Base-by-base conservation (phyloP, 371 early-diverging fungal genomes). In the Zopfochytrium polystomum region DNA sequence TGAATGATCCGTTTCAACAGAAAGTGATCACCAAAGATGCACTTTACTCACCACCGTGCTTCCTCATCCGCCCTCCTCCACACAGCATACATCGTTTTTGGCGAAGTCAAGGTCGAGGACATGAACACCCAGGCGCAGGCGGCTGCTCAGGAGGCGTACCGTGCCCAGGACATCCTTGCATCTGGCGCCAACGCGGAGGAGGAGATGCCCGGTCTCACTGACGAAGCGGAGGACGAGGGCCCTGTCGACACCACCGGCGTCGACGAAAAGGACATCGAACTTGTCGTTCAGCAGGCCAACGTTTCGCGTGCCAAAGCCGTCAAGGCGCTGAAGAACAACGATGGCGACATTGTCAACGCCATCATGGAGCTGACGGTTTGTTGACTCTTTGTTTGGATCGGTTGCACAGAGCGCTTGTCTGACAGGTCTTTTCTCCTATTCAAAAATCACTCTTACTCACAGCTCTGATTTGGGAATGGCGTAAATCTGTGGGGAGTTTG, bases 331-430 rank as follows among this genome's bases (percentile, higher is more conserved):
- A 76, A 69, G 63, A 67, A 81, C 70, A 89, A 90, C 85, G 78
- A 85, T 73, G 88, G 84, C 76, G 98, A 97, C 76, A 87, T 97
- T 66, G 92, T 97, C 71, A 92, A 93, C 74, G 93, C 96, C 70
- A 96, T 96, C 81, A 96, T 97, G 93, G 75, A 74, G 48, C 61
- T 74, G 23, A 74, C 74, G 2, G 44, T 74, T 66, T 70, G 63
- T 61, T 29, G 4, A 22, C 20, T 18, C 44, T n/a, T 27, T 49
- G 33, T 25, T 13, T 42, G 13, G 42, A 42, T n/a, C 42, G 42
- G n/a, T n/a, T n/a, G n/a, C n/a, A n/a, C n/a, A n/a, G n/a, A n/a
- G n/a, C n/a, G n/a, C n/a, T n/a, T n/a, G n/a, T n/a, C n/a, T n/a
- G n/a, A n/a, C n/a, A n/a, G n/a, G n/a, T n/a, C n/a, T n/a, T n/a